Conservation (phyloP, 768 basidiomycete genomes). For the Amanita rubescens region DNA sequence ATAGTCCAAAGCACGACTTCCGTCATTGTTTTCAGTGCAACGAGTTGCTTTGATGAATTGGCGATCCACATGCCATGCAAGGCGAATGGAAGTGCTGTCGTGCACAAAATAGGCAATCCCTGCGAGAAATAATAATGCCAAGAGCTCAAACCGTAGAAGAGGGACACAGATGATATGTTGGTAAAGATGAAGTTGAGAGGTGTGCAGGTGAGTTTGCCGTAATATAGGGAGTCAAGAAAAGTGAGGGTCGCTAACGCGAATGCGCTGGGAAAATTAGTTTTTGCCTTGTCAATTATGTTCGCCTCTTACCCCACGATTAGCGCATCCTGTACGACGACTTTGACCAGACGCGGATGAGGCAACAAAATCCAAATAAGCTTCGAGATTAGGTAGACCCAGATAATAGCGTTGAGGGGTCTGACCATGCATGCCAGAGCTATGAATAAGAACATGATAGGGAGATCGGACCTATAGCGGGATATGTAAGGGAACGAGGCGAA, state of each 20-base stretch:
- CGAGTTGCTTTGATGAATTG: constrained; percentile 19
- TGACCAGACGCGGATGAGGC: constrained; percentile 21
- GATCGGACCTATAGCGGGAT: constrained; percentile 21
- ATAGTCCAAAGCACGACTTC: constrained; percentile 54
- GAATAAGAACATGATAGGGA: constrained; percentile 38
- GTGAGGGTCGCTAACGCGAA: constrained; percentile 25
- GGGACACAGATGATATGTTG: constrained; percentile 79
- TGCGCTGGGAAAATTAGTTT: constrained; percentile 14
- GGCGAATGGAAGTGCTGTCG: constrained; percentile 65
- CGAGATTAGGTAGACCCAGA: constrained; percentile 71
- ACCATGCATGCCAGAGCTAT: constrained; percentile 76
- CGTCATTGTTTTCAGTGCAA: constrained; percentile 36
- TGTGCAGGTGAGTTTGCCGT: constrained; percentile 60
- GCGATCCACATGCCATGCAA: constrained; percentile 48
- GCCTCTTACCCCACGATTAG: constrained; percentile 38
- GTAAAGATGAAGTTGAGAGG: constrained; percentile 75
- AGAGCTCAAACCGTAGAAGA: constrained; percentile 84
- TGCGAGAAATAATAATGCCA: constrained; percentile 91
- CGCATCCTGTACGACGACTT: constrained; percentile 31
- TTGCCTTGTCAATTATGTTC: background rate
- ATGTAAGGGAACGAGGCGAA: constrained; percentile 4
- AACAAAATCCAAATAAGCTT: constrained; percentile 51
- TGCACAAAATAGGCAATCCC: constrained; percentile 76
- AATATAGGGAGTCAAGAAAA: constrained; percentile 64
- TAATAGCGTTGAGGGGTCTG: constrained; percentile 82